These are phyloP conservation scores for Ascochyta pisi DNA, from an alignment of 2,329 filamentous ascomycete species.

Conservation along the genomic window DNA sequence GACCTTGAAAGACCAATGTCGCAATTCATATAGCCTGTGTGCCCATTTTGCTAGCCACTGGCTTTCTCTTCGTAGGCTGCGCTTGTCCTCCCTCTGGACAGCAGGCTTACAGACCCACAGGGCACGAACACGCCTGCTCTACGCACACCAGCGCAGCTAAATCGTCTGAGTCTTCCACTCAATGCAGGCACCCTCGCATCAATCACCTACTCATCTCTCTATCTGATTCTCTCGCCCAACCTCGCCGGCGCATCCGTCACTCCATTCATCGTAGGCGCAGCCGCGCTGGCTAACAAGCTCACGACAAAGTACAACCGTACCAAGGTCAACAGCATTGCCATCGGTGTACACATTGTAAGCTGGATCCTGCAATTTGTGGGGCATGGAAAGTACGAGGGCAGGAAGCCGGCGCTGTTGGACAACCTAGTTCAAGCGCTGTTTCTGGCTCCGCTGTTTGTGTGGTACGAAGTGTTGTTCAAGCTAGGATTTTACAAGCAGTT, in stretches of 20 bases:
- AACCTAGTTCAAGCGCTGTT: slow-evolving; percentile 92
- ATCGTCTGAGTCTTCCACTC: slow-evolving; percentile 48
- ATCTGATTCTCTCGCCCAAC: slow-evolving; percentile 85
- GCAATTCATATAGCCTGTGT: slow-evolving; percentile 82
- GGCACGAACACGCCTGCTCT: slow-evolving; percentile 62
- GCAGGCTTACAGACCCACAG: slow-evolving; percentile 44
- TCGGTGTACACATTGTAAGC: slow-evolving; percentile 71
- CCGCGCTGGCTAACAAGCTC: slow-evolving; percentile 75
- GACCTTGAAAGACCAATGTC: slow-evolving; percentile 66
- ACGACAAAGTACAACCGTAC: slow-evolving; percentile 65
- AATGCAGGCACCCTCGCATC: slow-evolving; percentile 58
- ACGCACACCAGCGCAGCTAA: slow-evolving; percentile 47
- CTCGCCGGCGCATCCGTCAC: slow-evolving; percentile 80
- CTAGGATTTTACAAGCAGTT: slow-evolving; percentile 75
- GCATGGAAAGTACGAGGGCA: slow-evolving; percentile 85
- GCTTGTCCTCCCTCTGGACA: not conserved
- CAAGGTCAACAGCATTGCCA: slow-evolving; percentile 67
- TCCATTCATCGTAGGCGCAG: slow-evolving; percentile 74
- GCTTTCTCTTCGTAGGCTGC: slow-evolving; percentile 70
- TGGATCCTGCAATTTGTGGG: slow-evolving; percentile 93
- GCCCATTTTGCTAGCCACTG: slow-evolving; percentile 73
- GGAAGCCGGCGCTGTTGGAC: slow-evolving; percentile 86
- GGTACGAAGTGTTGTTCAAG: slow-evolving; percentile 89
- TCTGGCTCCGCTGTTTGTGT: slow-evolving; percentile 93
- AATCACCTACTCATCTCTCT: slow-evolving; percentile 74